These are phyloP conservation scores for Exserohilum turcica DNA, from an alignment of 2,329 filamentous ascomycete genomes.

Conservation along the genomic window DNA sequence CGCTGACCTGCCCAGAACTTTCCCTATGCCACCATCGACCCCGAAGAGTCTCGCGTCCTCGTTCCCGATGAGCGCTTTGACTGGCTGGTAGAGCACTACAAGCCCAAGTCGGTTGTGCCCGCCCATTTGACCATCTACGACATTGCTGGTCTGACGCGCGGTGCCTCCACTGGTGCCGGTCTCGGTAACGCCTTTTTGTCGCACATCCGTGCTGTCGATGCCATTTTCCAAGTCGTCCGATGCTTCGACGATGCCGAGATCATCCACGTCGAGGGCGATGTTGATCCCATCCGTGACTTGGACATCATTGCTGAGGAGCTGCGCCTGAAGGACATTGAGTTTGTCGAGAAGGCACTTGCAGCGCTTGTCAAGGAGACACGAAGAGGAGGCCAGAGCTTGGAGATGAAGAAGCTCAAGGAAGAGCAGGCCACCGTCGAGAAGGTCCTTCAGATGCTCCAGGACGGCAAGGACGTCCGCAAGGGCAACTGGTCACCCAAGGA, in stretches of 20 bases:
- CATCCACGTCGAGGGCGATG: slow-evolving; percentile 98
- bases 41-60: slow-evolving; percentile 95
- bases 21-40: slow-evolving; percentile 98
- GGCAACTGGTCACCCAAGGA: slow-evolving; percentile 90
- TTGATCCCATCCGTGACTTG: slow-evolving; percentile 90
- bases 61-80: slow-evolving; percentile 96
- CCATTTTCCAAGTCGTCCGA: slow-evolving; percentile 95
- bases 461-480: slow-evolving; percentile 92
- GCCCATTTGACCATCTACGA: slow-evolving; percentile 98
- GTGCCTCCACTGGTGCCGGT: slow-evolving; percentile 95
- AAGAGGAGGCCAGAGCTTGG: slow-evolving; percentile 89
- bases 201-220: slow-evolving; percentile 96
- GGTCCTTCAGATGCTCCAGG: slow-evolving; percentile 79
- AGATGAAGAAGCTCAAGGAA: slow-evolving; percentile 96
- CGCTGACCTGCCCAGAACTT: slow-evolving; percentile 72
- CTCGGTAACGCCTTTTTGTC: slow-evolving; percentile 98
- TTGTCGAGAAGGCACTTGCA: slow-evolving; percentile 93
- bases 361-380: slow-evolving; percentile 91
- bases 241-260: slow-evolving; percentile 99
- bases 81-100: slow-evolving; percentile 95
- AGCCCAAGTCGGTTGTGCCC: slow-evolving; percentile 95
- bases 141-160: slow-evolving; percentile 94
- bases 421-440: slow-evolving; percentile 94
- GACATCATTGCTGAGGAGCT: slow-evolving; percentile 97
- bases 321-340: slow-evolving; percentile 98